Conservation (phyloP, 2,329 filamentous ascomycete genomes). For the Fusarium caatingaense region DNA sequence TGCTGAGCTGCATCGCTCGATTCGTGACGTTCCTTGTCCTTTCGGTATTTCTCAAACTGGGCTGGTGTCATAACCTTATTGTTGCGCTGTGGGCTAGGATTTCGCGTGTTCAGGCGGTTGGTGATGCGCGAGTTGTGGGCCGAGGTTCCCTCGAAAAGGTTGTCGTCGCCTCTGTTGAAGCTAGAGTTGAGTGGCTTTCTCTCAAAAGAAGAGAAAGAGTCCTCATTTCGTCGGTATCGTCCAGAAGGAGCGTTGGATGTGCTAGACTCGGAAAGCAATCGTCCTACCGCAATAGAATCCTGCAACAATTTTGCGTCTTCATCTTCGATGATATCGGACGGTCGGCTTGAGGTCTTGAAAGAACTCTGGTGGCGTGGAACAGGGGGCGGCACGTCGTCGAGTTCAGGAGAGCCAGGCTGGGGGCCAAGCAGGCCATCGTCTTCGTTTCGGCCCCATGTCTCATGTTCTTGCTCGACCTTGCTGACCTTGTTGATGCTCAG, state of each 20-base stretch:
- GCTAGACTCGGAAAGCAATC: constrained; percentile 54
- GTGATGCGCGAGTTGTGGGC: constrained; percentile 53
- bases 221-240: constrained; percentile 56
- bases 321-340: constrained; percentile 58
- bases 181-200: constrained; percentile 46
- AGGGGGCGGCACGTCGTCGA: constrained; percentile 55
- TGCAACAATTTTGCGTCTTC: constrained; percentile 65
- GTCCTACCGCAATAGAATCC: constrained; percentile 63
- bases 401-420: constrained; percentile 52
- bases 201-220: constrained; percentile 51
- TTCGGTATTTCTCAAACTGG: constrained; percentile 84
- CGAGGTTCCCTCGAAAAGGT: constrained; percentile 64
- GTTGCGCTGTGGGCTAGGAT: constrained; percentile 60
- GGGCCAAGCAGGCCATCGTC: constrained; percentile 60
- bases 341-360: constrained; percentile 49
- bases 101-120: constrained; percentile 51
- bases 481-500: constrained; percentile 60
- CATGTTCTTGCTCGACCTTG: constrained; percentile 59
- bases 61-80: constrained; percentile 91
- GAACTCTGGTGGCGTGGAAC: constrained; percentile 55
- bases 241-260: constrained; percentile 31
- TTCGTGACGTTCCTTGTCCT: constrained; percentile 75
- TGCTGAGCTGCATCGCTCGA: constrained; percentile 56
- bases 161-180: constrained; percentile 63
- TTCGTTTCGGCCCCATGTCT: constrained; percentile 63